phyloP scores from a whole-genome alignment of 352 stramenopile species.

The Globisporangium megalacanthum region DNA sequence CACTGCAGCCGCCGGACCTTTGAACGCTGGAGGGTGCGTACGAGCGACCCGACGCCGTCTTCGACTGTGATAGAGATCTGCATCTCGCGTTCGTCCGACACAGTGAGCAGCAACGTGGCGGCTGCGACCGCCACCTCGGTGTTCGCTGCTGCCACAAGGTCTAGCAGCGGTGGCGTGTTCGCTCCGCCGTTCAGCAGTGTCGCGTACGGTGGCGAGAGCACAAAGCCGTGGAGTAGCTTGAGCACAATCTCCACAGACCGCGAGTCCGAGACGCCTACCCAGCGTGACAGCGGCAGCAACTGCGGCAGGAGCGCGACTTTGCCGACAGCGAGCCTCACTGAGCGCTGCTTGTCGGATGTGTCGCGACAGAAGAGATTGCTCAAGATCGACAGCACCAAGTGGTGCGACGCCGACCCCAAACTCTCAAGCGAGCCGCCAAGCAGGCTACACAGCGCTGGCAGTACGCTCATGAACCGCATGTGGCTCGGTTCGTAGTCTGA shows the following conservation, averaged over 20 bases:
- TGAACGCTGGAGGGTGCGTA: constrained; percentile 33
- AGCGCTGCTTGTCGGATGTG: not conserved
- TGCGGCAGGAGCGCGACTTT: constrained; percentile 37
- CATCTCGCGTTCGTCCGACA: constrained; percentile 40
- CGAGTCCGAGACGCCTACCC: constrained; percentile 30
- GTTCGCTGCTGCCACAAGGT: constrained; percentile 24
- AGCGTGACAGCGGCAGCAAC: constrained; percentile 48
- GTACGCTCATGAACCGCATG: constrained; percentile 27
- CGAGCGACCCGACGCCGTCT: constrained; percentile 58
- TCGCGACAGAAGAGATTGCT: constrained; percentile 56
- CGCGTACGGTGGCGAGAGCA: constrained; percentile 21
- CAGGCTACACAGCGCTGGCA: constrained; percentile 22
- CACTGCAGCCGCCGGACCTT: constrained; percentile 34
- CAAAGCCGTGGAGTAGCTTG: constrained; percentile 47
- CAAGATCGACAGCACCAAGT: constrained; percentile 45
- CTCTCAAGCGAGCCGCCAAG: constrained; percentile 3
- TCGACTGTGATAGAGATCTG: constrained; percentile 65
- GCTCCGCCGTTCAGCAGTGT: constrained; percentile 46
- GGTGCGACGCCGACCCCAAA: constrained; percentile 12
- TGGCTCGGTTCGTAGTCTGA: constrained; percentile 31
- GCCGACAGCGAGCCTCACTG: constrained; percentile 15
- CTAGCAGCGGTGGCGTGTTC: constrained; percentile 45
- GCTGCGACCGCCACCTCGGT: constrained; percentile 38
- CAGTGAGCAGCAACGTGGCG: constrained; percentile 35
- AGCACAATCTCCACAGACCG: constrained; percentile 36